A percentile compares a stretch with the other conserved stretches of the same genome.
Conservation (phyloP, 176 grass and related monocot species). For the Triticum timopheevii region DNA sequence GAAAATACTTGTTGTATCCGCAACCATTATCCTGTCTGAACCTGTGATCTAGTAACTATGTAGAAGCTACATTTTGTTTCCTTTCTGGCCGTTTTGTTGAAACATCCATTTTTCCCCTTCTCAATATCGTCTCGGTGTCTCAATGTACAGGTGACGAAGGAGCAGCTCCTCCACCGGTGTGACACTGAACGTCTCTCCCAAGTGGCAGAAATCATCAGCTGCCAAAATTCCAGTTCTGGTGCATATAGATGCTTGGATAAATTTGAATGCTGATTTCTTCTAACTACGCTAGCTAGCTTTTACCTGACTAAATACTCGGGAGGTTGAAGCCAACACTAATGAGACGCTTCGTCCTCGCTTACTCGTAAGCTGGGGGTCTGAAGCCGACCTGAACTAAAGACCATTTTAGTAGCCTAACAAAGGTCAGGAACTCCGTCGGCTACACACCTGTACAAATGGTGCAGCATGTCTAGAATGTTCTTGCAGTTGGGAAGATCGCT, state of each 20-base stretch:
- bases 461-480: neutral
- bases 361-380: conserved; percentile 1
- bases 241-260: conserved; percentile 27
- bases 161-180: conserved; percentile 14
- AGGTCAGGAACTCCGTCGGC: neutral
- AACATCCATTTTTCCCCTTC: neutral
- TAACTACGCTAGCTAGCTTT: conserved; percentile 35
- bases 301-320: conserved; percentile 15
- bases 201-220: conserved; percentile 6
- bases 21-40: neutral
- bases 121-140: neutral
- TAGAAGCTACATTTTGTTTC: neutral
- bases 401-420: conserved; percentile 14
- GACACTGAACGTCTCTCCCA: conserved; percentile 23
- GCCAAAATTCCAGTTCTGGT: conserved; percentile 5
- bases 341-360: neutral
- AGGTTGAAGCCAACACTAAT: neutral
- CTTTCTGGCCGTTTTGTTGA: neutral
- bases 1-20: too few relatives aligned
- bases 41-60: neutral
- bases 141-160: neutral
- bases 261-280: conserved; percentile 30
- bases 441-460: neutral
- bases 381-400: neutral
- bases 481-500: neutral